Base-by-base conservation (phyloP, 108 stramenopile genomes). In the Conticribra guillardii region DNA sequence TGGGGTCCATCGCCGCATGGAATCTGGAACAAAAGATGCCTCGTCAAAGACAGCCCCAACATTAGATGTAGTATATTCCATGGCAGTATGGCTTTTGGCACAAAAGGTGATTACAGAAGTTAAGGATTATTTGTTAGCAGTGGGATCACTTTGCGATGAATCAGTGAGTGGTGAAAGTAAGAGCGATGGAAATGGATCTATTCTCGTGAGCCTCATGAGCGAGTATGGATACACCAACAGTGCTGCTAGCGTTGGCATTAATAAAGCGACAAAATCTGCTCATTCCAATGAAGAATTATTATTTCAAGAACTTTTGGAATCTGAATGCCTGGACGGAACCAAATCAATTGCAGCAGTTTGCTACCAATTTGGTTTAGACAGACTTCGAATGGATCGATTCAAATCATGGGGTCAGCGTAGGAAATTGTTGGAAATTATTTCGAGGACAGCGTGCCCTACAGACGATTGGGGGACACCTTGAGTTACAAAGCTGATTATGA, bases 61-160 rank as follows among this genome's bases (percentile, higher is more conserved):
- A 31, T 84, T 84, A 60, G 86, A 89, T 9, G 18, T 76, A 4
- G 55, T 90, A 8, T 89, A 74, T 71, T 66, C 71, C 11, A 87
- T 94, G 83, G 69, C 81, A 3, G 69, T 81, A 24, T 93, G 89
- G 89, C 70, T 93, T 11, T 34, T 83, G 11, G 81, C 88, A 8
- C 84, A 84, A 50, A 62, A 57, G 17, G 71, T 90, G 4, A 53
- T 95, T 47, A 61, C 81, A 1, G 85, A 88, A 34, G 31, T 86
- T 22, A 77, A 85, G 54, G 85, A 88, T 31, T 90, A 80, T 60
- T 73, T 81, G 28, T 72, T 88, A 9, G 54, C 67, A 22, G 61
- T 81, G 28, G 47, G 61, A 37, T 32, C 23, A 21, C 21, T 52
- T 26, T 0, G 16, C 45, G 15, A 4, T 21, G 61, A 30, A 51